A percentile compares a stretch with the other conserved stretches of the same genome.
Evolutionary conservation across 495 filamentous ascomycete species (phyloP).

Genomic region (Hypoxylon crocopeplum): DNA sequence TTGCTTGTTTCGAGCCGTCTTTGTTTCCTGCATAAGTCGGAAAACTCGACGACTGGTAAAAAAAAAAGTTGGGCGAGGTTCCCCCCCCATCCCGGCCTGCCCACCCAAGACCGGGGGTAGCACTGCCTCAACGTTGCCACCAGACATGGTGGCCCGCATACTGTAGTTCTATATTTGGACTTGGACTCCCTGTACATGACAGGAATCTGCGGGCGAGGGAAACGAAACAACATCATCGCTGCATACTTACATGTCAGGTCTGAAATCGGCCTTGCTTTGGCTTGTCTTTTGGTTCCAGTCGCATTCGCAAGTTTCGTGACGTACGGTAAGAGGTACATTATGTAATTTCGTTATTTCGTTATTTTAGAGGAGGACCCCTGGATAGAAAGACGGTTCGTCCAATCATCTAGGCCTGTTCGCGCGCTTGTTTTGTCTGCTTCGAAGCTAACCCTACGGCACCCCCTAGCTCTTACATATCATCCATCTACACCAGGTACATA

Average conservation of each 20-base stretch:
- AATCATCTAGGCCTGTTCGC: conserved; percentile 14
- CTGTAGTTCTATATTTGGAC: conserved; percentile 38
- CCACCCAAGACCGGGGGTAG: conserved; percentile 26
- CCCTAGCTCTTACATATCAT: background rate
- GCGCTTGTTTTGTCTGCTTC: conserved; percentile 29
- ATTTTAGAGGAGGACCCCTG: conserved; percentile 5
- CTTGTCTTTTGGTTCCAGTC: background rate
- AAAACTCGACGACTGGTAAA: too few relatives aligned
- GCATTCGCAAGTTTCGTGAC: background rate
- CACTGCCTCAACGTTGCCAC: conserved; percentile 39
- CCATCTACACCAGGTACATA: background rate
- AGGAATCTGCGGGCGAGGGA: conserved; percentile 28
- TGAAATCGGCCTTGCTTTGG: conserved; percentile 3
- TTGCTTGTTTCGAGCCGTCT: conserved; percentile 19
- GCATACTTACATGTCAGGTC: conserved; percentile 4
- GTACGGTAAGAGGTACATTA: conserved; percentile 21
- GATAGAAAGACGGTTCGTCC: background rate
- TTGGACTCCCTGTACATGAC: conserved; percentile 8
- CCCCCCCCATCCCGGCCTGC: background rate
- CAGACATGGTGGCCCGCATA: conserved; percentile 11
- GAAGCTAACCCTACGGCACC: conserved; percentile 2
- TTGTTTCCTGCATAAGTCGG: background rate
- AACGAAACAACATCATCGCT: conserved; percentile 21
- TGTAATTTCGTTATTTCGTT: conserved; percentile 9
- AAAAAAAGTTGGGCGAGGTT: background rate